Conservation (phyloP, 352 stramenopile genomes). For the Peronospora destructor region DNA sequence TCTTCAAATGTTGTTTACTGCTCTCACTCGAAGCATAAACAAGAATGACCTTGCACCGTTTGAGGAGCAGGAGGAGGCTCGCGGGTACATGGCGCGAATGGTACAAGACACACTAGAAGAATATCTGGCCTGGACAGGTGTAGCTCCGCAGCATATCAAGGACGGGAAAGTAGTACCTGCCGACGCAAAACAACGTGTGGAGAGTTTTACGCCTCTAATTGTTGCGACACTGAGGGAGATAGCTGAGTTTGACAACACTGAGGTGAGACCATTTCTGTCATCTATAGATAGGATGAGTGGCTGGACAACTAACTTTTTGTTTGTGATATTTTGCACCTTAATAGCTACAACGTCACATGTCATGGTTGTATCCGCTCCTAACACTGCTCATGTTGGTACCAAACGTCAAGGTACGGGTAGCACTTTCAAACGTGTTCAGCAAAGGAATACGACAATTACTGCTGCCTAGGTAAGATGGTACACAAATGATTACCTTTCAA, state of each 20-base stretch:
- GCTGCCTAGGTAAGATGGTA: slow-evolving; percentile 22
- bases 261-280: slow-evolving; percentile 33
- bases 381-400: slow-evolving; percentile 64
- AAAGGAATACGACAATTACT: slow-evolving; percentile 57
- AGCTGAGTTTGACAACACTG: slow-evolving; percentile 34
- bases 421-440: slow-evolving; percentile 57
- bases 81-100: slow-evolving; percentile 59
- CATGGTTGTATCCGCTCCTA: slow-evolving; percentile 77
- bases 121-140: slow-evolving; percentile 57
- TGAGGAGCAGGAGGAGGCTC: slow-evolving; percentile 47
- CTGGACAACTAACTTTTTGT: slow-evolving; percentile 3
- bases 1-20: slow-evolving; percentile 51
- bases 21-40: slow-evolving; percentile 28
- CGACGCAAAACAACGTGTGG: slow-evolving; percentile 49
- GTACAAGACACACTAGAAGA: slow-evolving; percentile 56
- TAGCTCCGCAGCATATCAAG: slow-evolving; percentile 10
- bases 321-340: slow-evolving; percentile 6
- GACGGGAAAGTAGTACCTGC: slow-evolving; percentile 22
- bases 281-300: background rate
- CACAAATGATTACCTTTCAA: slow-evolving; percentile 4
- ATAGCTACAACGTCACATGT: slow-evolving; percentile 60
- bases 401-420: slow-evolving; percentile 54
- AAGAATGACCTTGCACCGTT: slow-evolving; percentile 22
- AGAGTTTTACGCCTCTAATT: slow-evolving; percentile 48
- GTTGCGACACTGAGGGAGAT: slow-evolving; percentile 47